phyloP scores from a whole-genome alignment of 1,284 basidiomycete species.

The Coniophora puteana region DNA sequence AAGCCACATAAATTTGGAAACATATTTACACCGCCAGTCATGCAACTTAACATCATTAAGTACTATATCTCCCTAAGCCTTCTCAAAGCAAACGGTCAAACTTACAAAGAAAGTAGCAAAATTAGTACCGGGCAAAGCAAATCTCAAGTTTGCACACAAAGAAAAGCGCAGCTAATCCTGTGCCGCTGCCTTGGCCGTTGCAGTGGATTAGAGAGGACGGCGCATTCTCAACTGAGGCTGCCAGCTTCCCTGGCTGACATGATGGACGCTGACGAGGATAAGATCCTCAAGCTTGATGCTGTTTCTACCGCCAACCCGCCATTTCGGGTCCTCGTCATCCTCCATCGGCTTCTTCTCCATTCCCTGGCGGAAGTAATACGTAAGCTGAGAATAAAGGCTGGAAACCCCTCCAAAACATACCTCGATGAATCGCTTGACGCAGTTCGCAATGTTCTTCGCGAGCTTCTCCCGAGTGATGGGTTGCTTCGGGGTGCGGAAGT shows the following conservation, averaged over 20 bases:
- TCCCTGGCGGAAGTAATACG: constrained; percentile 40
- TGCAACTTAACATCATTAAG: too few species aligned
- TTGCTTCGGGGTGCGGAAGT: constrained; percentile 63
- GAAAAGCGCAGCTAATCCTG: not conserved
- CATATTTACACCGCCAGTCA: too few species aligned
- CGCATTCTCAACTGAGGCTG: constrained; percentile 62
- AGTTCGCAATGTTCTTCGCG: constrained; percentile 58
- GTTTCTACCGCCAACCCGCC: constrained; percentile 49
- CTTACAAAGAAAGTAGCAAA: too few species aligned
- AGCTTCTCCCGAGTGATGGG: constrained; percentile 62
- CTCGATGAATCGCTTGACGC: constrained; percentile 48
- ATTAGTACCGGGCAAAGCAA: too few species aligned
- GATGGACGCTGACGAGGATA: constrained; percentile 66
- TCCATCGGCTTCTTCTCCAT: constrained; percentile 38
- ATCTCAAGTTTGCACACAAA: constrained; percentile 2
- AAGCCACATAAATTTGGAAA: too few species aligned
- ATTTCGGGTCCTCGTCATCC: constrained; percentile 46
- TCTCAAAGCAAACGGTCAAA: too few species aligned
- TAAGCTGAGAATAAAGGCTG: constrained; percentile 5
- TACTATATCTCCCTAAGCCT: too few species aligned
- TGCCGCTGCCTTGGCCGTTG: not conserved
- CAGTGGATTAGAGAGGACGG: not conserved
- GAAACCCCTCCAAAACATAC: constrained; percentile 25
- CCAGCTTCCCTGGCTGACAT: constrained; percentile 74
- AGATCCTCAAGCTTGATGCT: constrained; percentile 63